These are phyloP conservation scores for Berkeleyomyces basicola DNA, from an alignment of 2,329 filamentous ascomycete species.

Conservation along the genomic window DNA sequence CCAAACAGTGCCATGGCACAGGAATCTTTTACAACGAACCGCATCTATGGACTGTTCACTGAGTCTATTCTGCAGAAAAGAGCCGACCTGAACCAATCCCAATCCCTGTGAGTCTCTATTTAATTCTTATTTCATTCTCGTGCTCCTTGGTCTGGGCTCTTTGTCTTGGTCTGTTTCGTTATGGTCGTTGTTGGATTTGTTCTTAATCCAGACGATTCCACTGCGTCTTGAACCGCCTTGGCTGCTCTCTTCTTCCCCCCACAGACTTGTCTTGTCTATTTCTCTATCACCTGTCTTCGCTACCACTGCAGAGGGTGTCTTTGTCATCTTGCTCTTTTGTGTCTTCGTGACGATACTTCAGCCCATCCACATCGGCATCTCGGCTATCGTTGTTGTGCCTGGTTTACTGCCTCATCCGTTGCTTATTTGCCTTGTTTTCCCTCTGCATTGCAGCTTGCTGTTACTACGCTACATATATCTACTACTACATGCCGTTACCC, in stretches of 20 bases:
- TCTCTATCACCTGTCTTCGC: neutral
- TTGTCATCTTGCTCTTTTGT: neutral
- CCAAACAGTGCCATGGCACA: neutral
- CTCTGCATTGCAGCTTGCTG: neutral
- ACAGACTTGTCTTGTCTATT: neutral
- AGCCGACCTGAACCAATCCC: conserved; percentile 1
- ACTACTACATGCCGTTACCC: neutral
- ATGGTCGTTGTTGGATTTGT: neutral
- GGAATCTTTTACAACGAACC: neutral
- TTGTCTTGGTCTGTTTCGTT: conserved; percentile 5
- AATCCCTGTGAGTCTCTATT: conserved; percentile 12
- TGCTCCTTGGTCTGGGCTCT: conserved; percentile 9
- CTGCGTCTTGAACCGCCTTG: neutral
- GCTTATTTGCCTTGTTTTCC: neutral
- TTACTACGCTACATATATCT: neutral
- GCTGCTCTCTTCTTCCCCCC: neutral
- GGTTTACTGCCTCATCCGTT: neutral
- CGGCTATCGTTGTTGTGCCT: neutral
- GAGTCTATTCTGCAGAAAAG: neutral
- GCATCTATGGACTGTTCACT: neutral
- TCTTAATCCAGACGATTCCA: neutral
- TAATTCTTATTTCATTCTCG: conserved; percentile 12
- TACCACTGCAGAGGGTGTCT: neutral
- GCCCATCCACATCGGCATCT: neutral
- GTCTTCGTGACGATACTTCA: neutral